Evolutionary conservation across 2,329 filamentous ascomycete species (phyloP), one percentile per base, ranked within the genome.

Genomic region (Xylariaceae sp.): DNA sequence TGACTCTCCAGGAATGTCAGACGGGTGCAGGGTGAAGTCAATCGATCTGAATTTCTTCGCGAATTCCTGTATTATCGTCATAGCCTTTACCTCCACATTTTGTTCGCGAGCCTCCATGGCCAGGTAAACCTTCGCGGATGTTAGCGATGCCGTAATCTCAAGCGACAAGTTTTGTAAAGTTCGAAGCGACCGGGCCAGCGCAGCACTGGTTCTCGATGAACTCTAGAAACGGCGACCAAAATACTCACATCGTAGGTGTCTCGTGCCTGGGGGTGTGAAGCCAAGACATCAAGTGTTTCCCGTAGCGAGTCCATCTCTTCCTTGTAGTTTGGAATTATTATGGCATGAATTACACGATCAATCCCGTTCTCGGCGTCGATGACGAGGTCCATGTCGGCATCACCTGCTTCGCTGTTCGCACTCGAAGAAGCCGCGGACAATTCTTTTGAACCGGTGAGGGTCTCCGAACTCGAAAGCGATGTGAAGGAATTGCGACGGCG

Each of bases 271-370:
- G 81, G 77, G 64, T 89, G 86, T 32, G 79, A 85, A 4, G 84
- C 84, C 56, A 89, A 71, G 27, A 89, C 85, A 41, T 84, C 80
- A 26, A 89, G 71, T 0, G 86, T 89, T 65, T 87, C 84, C 59
- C 80, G 77, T 46, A 89, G 73, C 0, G 83, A 87, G 55, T 86
- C 83, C 54, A 84, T 72, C 54, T 88, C 85, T 68, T 89, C 86
- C 69, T 87, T 87, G 72, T 89, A 89, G 65, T 88, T 88, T 19
- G 86, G 86, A 43, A 89, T 76, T 59, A 89, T 75, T 58, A 89
- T 86, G 11, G 81, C 83, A 66, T 88, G 84, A 32, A 87, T 71
- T 53, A 86, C 70, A 29, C 72, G 72, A 41, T 76, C 72, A n/a
- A 71, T 65, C 1, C 72, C 68, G 7, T 70, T 67, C 19, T 76